A percentile compares a stretch with the other conserved stretches of the same genome.
Evolutionary conservation across 2,329 filamentous ascomycete species (phyloP).

Genomic region (Colletotrichum cereale): DNA sequence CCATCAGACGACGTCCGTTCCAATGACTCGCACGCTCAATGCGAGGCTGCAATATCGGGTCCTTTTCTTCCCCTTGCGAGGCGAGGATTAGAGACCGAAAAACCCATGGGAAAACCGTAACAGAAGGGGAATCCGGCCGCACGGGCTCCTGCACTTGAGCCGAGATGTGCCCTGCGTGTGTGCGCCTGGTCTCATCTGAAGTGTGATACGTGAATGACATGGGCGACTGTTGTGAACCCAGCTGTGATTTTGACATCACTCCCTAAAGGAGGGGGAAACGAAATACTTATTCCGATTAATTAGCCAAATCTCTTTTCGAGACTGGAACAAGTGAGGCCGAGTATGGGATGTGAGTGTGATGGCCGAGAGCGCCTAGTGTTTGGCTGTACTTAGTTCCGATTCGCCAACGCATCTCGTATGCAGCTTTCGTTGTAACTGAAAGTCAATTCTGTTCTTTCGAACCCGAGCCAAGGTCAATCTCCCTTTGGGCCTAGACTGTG

Average conservation of each 20-base stretch:
- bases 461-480: neutral
- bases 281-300: neutral
- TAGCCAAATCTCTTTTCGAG: neutral
- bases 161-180: constrained; percentile 6
- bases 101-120: neutral
- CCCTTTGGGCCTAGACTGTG: neutral
- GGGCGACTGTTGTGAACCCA: neutral
- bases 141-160: neutral
- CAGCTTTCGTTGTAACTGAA: constrained; percentile 7
- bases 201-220: constrained; percentile 25
- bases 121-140: neutral
- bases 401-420: neutral
- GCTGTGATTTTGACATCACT: constrained; percentile 22
- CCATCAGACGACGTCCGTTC: constrained; percentile 20
- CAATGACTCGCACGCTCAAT: constrained; percentile 29
- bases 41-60: neutral
- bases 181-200: constrained; percentile 37
- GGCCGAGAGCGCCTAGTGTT: neutral
- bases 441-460: neutral
- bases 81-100: neutral
- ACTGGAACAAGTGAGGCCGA: neutral
- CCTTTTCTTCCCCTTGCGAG: neutral
- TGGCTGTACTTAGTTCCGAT: constrained; percentile 27
- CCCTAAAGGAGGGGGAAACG: neutral
- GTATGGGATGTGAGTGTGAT: neutral